phyloP scores from a whole-genome alignment of 2,329 filamentous ascomycete genomes.

The Ustulina deusta region DNA sequence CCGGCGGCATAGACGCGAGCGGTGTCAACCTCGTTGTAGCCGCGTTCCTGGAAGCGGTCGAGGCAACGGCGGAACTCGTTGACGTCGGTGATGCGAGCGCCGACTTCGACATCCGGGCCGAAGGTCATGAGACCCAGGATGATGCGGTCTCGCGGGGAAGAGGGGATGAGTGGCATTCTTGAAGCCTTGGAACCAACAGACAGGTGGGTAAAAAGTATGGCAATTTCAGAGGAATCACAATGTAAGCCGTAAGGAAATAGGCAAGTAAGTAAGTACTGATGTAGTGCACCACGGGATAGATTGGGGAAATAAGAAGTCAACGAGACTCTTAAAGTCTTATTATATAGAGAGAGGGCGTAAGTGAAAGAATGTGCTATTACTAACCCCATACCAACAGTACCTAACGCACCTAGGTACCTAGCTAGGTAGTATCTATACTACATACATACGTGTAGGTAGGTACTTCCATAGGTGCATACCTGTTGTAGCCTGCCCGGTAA shows the following conservation, averaged over 20 bases:
- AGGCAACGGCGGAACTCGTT: conserved; percentile 78
- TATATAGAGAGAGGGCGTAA: no score
- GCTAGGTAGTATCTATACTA: no score
- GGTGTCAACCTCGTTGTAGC: conserved; percentile 88
- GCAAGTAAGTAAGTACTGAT: neutral
- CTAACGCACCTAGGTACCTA: neutral
- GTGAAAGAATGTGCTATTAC: neutral
- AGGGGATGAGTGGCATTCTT: conserved; percentile 62
- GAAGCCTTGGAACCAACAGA: neutral
- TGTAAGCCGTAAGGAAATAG: no score
- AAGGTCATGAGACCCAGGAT: conserved; percentile 92
- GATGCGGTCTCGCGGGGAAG: conserved; percentile 69
- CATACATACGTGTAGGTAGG: neutral
- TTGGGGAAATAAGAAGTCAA: neutral
- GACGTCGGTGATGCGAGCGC: conserved; percentile 77
- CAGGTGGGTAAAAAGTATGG: neutral
- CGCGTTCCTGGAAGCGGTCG: conserved; percentile 79
- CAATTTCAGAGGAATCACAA: no score
- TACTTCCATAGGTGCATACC: no score
- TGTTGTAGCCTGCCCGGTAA: neutral
- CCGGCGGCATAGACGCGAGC: conserved; percentile 79
- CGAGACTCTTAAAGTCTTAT: neutral
- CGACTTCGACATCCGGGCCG: conserved; percentile 70
- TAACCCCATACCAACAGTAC: neutral
- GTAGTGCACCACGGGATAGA: neutral